Base-by-base conservation (phyloP, 2,329 filamentous ascomycete genomes). In the Ploettnerulaceae sp. region DNA sequence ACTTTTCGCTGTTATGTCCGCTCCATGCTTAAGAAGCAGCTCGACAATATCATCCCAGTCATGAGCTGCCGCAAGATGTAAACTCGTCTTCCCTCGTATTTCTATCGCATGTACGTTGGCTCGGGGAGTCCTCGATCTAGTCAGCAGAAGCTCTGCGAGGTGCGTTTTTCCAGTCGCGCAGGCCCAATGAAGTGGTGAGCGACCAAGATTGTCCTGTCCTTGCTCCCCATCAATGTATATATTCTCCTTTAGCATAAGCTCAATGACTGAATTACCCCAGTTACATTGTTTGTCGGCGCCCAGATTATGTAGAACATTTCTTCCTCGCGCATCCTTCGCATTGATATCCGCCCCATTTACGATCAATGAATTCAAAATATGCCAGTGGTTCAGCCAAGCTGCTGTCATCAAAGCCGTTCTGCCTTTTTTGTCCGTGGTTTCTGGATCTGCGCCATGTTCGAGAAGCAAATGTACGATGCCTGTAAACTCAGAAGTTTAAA, bases 271-370 rank as follows among this genome's bases (percentile, higher is more conserved):
- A 26, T 57, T 48, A 15, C 57, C 57, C 58, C 58, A 60, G 21
- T 54, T 44, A 25, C 46, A 56, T 43, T 49, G 38, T 12, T 56
- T 57, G 45, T 60, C 57, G 1, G 57, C 59, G 5, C 48, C 59
- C 15, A 61, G 40, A 37, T 61, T 59, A 32, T 57, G 57, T 2
- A 61, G 46, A 2, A 59, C 53, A 47, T 58, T 61, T 26, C 57
- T 46, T 9, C 49, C 50, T 35, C 45, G 25, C 3, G 39, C 21
- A 24, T 60, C 57, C 24, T 55, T 55, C 21, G 46, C 55, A 41
- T 60, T 59, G 8, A 57, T 33, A 36, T 61, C 47, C 1, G 57
- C 56, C 2, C 58, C 57, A 20, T 49, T 52, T n/a, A 45, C 41
- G 8, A 61, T 49, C 24, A 61, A 29, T 17, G 46, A 44, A 14